Conservation (phyloP, 805 yeast species). For the Metschnikowia aberdeeniae region DNA sequence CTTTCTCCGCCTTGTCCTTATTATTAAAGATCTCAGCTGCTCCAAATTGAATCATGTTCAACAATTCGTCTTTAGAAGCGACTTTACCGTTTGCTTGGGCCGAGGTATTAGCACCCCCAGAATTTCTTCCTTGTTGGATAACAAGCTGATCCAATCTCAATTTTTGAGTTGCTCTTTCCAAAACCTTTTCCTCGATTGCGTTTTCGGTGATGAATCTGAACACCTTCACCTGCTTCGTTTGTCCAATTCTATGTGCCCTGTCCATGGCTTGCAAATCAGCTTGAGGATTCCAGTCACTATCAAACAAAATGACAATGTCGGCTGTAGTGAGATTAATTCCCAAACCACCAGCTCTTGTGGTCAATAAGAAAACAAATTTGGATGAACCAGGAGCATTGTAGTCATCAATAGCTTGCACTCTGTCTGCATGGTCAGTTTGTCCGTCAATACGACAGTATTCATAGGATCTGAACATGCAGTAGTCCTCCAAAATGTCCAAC, state of each 20-base stretch:
- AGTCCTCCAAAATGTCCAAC: slow-evolving; percentile 77
- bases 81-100: slow-evolving; percentile 35
- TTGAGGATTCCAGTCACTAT: slow-evolving; percentile 88
- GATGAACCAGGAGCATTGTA: slow-evolving; percentile 70
- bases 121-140: slow-evolving; percentile 66
- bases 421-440: slow-evolving; percentile 72
- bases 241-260: slow-evolving; percentile 86
- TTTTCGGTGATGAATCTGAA: slow-evolving; percentile 75
- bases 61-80: slow-evolving; percentile 63
- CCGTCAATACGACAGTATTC: slow-evolving; percentile 81
- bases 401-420: slow-evolving; percentile 73
- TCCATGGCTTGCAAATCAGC: slow-evolving; percentile 90
- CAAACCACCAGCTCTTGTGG: slow-evolving; percentile 88
- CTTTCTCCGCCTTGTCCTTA: slow-evolving; percentile 31
- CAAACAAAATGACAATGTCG: slow-evolving; percentile 69
- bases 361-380: slow-evolving; percentile 69
- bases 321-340: slow-evolving; percentile 83
- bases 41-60: slow-evolving; percentile 81
- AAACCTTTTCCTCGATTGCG: slow-evolving; percentile 77
- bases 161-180: slow-evolving; percentile 79
- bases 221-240: slow-evolving; percentile 77
- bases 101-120: slow-evolving; percentile 23
- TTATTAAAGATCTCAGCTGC: slow-evolving; percentile 59
- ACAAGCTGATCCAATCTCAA: slow-evolving; percentile 76
- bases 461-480: slow-evolving; percentile 64